Percentiles rank a stretch among this genome's conserved stretches.
phyloP scores from a whole-genome alignment of 768 basidiomycete genomes.

The Mycena metata region DNA sequence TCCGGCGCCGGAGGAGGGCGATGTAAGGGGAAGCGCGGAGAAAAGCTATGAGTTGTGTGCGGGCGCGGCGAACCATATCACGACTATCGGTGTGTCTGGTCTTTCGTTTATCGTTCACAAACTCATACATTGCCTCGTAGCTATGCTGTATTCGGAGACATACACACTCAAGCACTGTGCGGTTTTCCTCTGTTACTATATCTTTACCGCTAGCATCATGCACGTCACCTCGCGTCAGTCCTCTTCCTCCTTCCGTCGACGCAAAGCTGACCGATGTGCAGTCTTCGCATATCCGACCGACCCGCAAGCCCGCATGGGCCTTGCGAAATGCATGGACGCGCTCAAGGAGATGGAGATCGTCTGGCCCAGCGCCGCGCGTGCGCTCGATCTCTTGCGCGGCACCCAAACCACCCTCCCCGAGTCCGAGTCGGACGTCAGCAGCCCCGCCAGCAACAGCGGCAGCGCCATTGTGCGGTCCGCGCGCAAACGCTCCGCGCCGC shows the following conservation, averaged over 20 bases:
- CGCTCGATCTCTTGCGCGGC: constrained; percentile 78
- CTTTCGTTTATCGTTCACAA: not conserved
- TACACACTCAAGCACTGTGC: constrained; percentile 73
- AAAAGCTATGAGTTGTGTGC: constrained; percentile 82
- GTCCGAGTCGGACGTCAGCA: constrained; percentile 32
- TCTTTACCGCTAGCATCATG: constrained; percentile 86
- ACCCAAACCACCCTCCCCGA: constrained; percentile 60
- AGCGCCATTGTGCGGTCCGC: not conserved
- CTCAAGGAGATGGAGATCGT: constrained; percentile 74
- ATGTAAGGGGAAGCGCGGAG: constrained; percentile 66
- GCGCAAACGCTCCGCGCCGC: constrained; percentile 73
- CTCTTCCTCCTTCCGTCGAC: not conserved
- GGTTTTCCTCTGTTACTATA: constrained; percentile 82
- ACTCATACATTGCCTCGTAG: constrained; percentile 46
- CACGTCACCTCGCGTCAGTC: constrained; percentile 79
- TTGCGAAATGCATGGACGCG: constrained; percentile 76
- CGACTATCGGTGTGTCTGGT: constrained; percentile 66
- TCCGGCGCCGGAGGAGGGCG: constrained; percentile 62
- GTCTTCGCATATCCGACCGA: constrained; percentile 76
- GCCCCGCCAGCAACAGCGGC: constrained; percentile 1
- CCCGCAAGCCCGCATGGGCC: constrained; percentile 75
- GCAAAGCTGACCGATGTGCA: constrained; percentile 40
- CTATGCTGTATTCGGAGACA: constrained; percentile 70
- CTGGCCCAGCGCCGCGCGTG: constrained; percentile 85
- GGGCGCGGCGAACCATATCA: constrained; percentile 84